Evolutionary conservation across 129 eudicot species (phyloP).

Genomic region (Rutidosis leptorrhynchoides): DNA sequence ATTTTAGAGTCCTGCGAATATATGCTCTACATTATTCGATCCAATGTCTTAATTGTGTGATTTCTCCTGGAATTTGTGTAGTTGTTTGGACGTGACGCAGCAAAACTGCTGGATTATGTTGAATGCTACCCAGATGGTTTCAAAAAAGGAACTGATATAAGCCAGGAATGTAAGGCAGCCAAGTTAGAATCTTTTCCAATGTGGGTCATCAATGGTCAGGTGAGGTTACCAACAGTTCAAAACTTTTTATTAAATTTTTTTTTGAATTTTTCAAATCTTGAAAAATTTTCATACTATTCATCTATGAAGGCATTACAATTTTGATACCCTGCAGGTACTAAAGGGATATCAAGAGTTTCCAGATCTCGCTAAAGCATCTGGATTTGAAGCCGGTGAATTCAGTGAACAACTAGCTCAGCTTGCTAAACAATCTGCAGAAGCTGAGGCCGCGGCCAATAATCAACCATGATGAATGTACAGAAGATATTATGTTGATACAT

Average conservation of each 20-base stretch:
- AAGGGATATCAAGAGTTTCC: constrained; percentile 61
- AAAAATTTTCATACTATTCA: not conserved
- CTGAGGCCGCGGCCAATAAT: constrained; percentile 25
- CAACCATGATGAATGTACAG: constrained; percentile 23
- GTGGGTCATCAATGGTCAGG: constrained; percentile 94
- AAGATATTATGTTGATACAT: not conserved
- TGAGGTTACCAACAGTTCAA: constrained; percentile 22
- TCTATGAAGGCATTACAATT: constrained; percentile 5
- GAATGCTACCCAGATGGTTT: constrained; percentile 95
- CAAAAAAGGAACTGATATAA: constrained; percentile 49
- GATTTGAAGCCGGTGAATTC: constrained; percentile 50
- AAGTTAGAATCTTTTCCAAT: constrained; percentile 85
- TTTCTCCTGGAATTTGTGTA: constrained; percentile 23
- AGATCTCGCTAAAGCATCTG: constrained; percentile 65
- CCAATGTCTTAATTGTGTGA: not conserved
- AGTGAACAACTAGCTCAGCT: constrained; percentile 32
- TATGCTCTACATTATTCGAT: constrained; percentile 9
- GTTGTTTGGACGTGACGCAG: constrained; percentile 96
- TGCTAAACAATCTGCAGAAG: constrained; percentile 33
- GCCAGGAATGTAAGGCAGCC: constrained; percentile 52
- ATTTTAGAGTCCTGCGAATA: not conserved
- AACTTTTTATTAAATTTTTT: too few species aligned
- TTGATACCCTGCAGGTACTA: constrained; percentile 54
- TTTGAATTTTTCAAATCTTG: not conserved
- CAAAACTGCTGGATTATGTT: constrained; percentile 66